phyloP scores from a whole-genome alignment of 306 rosid genomes.

The Cyamopsis tetragonoloba region DNA sequence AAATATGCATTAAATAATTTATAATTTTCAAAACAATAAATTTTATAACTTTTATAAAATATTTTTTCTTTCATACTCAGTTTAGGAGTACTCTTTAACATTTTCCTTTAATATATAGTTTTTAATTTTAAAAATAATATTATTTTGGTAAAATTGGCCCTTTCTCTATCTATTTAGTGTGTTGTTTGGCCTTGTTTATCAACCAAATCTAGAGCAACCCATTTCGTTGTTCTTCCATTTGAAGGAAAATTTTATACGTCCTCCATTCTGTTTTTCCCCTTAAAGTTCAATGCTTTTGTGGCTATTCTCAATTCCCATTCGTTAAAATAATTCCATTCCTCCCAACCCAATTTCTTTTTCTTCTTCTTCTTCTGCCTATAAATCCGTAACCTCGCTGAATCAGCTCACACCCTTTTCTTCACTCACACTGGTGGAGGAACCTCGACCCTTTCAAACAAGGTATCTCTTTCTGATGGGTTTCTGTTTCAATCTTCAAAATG shows the following conservation, averaged over 20 bases:
- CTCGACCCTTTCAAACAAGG: slow-evolving; percentile 43
- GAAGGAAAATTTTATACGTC: slow-evolving; percentile 23
- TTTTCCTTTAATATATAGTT: too few relatives aligned
- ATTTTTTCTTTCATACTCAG: too few relatives aligned
- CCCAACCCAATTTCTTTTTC: not conserved
- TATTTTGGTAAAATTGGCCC: too few relatives aligned
- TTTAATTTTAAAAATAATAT: too few relatives aligned
- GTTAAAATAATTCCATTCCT: slow-evolving; percentile 1
- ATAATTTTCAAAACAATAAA: too few relatives aligned
- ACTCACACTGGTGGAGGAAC: slow-evolving; percentile 25
- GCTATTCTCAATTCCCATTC: slow-evolving; percentile 28
- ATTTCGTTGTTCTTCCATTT: slow-evolving; percentile 43
- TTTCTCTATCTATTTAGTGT: slow-evolving; percentile 19
- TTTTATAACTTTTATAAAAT: too few relatives aligned
- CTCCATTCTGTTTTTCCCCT: slow-evolving; percentile 28
- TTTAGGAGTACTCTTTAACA: too few relatives aligned
- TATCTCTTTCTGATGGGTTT: slow-evolving; percentile 34
- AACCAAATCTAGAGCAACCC: slow-evolving; percentile 57
- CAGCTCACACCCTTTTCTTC: slow-evolving; percentile 43
- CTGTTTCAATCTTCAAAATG: slow-evolving; percentile 14
- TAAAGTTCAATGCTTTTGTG: slow-evolving; percentile 30
- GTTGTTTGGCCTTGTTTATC: slow-evolving; percentile 42
- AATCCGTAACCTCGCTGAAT: slow-evolving; percentile 29
- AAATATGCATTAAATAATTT: too few relatives aligned
- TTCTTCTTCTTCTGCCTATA: slow-evolving; percentile 7